Evolutionary conservation across 441 rosid species (phyloP).

Genomic region (Corymbia calophylla): DNA sequence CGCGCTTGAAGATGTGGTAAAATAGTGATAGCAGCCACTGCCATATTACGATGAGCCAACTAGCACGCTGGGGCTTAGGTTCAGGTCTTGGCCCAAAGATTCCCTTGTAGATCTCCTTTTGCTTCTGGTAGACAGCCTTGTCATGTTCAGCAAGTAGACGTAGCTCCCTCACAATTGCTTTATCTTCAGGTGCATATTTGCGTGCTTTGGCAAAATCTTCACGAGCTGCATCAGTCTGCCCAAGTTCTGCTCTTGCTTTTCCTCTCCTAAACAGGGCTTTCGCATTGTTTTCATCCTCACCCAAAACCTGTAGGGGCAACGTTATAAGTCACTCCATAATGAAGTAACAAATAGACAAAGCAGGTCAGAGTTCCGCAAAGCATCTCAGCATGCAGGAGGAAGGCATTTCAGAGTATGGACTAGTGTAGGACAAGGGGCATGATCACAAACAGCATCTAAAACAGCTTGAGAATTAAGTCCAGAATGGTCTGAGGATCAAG

Average conservation of each 20-base stretch:
- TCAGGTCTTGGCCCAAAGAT: slow-evolving; percentile 65
- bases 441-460: not conserved
- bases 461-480: not conserved
- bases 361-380: not conserved
- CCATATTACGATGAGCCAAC: slow-evolving; percentile 48
- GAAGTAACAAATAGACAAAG: not conserved
- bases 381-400: not conserved
- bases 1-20: slow-evolving; percentile 23
- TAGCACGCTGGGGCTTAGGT: slow-evolving; percentile 24
- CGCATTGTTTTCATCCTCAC: slow-evolving; percentile 82
- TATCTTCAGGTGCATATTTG: slow-evolving; percentile 79
- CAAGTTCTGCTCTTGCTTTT: slow-evolving; percentile 84
- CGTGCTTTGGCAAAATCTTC: slow-evolving; percentile 82
- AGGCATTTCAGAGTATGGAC: not conserved
- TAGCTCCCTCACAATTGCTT: slow-evolving; percentile 67
- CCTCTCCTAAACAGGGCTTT: slow-evolving; percentile 94
- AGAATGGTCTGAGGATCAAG: not conserved
- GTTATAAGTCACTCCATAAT: not conserved
- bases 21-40: slow-evolving; percentile 59
- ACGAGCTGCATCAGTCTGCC: slow-evolving; percentile 82
- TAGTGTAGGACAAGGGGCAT: not conserved
- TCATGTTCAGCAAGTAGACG: slow-evolving; percentile 79
- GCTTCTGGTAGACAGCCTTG: slow-evolving; percentile 72
- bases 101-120: slow-evolving; percentile 84
- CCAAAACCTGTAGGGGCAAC: slow-evolving; percentile 42